Base-by-base conservation (phyloP, 352 stramenopile genomes). In the Hyphochytrium catenoides region DNA sequence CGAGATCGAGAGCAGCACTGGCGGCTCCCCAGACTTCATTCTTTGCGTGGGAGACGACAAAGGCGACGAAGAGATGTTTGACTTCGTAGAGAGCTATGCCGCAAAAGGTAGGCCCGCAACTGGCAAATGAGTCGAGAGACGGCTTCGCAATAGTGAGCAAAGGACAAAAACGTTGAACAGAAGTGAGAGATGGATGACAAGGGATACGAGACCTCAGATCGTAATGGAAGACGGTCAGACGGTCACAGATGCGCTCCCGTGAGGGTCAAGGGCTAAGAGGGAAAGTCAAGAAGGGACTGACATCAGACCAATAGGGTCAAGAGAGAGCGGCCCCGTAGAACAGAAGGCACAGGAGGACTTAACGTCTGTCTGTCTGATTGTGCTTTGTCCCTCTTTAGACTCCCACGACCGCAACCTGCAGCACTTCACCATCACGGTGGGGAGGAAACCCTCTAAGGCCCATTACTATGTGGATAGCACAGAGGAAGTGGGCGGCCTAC, bases 61-160 rank as follows among this genome's bases (percentile, higher is more conserved):
- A 31, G 91, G 84, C 8, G 92, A 99, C 44, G 92, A 99, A 53
- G 73, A 91, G 36, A 97, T 98, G 87, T 95, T 82, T 28, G 61
- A 82, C 12, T 51, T 70, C 12, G 37, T 78, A 4, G 57, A 74
- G 8, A 53, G 57, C 18, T 61, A 72, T 43, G 47, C 59, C 5
- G 47, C 42, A 4, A 53, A 48, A 4, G 19, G 40, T 9, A 48
- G 59, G 16, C 36, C 73, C 8, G 36, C 51, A 11, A 53, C 58
- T 63, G 61, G 63, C 74, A 18, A 0, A 34, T 14, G 50, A 44
- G 17, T n/a, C n/a, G n/a, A n/a, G n/a, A n/a, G n/a, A n/a, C n/a
- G n/a, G n/a, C n/a, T n/a, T n/a, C n/a, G n/a, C n/a, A n/a, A n/a
- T n/a, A n/a, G n/a, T n/a, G n/a, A n/a, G n/a, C n/a, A n/a, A n/a